phyloP scores from a whole-genome alignment of 2,329 filamentous ascomycete species.

The Alternaria viburni region DNA sequence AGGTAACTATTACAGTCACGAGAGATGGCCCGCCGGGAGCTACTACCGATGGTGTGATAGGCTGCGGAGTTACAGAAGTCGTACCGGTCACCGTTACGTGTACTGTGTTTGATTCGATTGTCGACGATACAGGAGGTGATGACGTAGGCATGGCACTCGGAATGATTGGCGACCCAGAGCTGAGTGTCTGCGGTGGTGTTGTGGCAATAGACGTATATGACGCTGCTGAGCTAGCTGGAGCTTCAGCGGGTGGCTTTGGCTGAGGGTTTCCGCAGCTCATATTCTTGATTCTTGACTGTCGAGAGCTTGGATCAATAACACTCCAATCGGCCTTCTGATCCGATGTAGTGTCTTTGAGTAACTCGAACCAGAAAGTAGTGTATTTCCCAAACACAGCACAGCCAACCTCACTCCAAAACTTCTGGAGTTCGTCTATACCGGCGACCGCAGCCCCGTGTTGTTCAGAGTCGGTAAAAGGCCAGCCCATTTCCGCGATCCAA shows the following conservation, averaged over 20 bases:
- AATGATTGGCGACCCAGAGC: neutral
- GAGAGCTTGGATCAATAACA: constrained; percentile 22
- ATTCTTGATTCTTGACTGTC: constrained; percentile 26
- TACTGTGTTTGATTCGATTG: neutral
- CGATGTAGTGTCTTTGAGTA: constrained; percentile 30
- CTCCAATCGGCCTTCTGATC: constrained; percentile 34
- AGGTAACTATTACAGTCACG: neutral
- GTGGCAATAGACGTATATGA: neutral
- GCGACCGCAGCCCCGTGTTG: constrained; percentile 18
- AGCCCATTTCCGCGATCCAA: constrained; percentile 47
- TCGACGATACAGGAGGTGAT: neutral
- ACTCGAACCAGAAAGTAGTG: constrained; percentile 44
- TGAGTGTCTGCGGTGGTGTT: neutral
- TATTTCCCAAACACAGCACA: constrained; percentile 39
- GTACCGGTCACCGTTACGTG: constrained; percentile 3
- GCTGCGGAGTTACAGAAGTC: neutral
- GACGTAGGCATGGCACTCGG: neutral
- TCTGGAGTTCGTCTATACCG: constrained; percentile 29
- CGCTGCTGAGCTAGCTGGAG: neutral
- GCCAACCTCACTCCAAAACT: constrained; percentile 39
- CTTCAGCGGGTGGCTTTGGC: neutral
- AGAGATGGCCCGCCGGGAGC: neutral
- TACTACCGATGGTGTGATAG: neutral
- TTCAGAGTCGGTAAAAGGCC: constrained; percentile 30
- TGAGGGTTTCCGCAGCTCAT: constrained; percentile 22